Evolutionary conservation across 345 rosid genomes (phyloP).

Genomic region (Passiflora organensis): DNA sequence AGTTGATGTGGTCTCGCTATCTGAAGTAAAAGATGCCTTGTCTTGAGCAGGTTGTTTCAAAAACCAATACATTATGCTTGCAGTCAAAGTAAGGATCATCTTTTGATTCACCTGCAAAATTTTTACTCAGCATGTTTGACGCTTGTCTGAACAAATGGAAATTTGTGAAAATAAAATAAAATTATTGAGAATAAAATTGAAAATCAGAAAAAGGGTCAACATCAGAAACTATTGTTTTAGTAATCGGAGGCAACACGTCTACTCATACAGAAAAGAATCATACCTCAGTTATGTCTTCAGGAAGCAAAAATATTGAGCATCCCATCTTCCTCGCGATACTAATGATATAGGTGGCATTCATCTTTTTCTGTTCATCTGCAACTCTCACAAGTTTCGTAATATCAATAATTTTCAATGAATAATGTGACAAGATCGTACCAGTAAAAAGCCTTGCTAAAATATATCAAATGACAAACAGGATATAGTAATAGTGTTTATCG

Average conservation of each 20-base stretch:
- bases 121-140: too few relatives aligned
- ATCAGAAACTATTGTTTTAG: too few relatives aligned
- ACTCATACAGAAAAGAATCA: neutral
- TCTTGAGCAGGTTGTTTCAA: slow-evolving; percentile 72
- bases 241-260: too few relatives aligned
- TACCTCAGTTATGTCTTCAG: slow-evolving; percentile 96
- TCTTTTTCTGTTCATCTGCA: slow-evolving; percentile 88
- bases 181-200: too few relatives aligned
- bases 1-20: slow-evolving; percentile 63
- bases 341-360: slow-evolving; percentile 93
- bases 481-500: neutral
- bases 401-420: neutral
- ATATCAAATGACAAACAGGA: neutral
- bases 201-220: too few relatives aligned
- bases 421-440: too few relatives aligned
- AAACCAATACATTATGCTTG: slow-evolving; percentile 91
- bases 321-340: slow-evolving; percentile 94
- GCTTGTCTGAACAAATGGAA: too few relatives aligned
- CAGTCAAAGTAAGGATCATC: slow-evolving; percentile 92
- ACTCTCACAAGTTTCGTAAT: slow-evolving; percentile 5
- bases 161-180: too few relatives aligned
- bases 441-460: neutral
- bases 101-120: slow-evolving; percentile 82
- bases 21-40: slow-evolving; percentile 53
- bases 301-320: slow-evolving; percentile 93